Evolutionary conservation across 108 stramenopile genomes (phyloP), one percentile per base, ranked within the genome.

Genomic region (Pseudonitzschia pungens): DNA sequence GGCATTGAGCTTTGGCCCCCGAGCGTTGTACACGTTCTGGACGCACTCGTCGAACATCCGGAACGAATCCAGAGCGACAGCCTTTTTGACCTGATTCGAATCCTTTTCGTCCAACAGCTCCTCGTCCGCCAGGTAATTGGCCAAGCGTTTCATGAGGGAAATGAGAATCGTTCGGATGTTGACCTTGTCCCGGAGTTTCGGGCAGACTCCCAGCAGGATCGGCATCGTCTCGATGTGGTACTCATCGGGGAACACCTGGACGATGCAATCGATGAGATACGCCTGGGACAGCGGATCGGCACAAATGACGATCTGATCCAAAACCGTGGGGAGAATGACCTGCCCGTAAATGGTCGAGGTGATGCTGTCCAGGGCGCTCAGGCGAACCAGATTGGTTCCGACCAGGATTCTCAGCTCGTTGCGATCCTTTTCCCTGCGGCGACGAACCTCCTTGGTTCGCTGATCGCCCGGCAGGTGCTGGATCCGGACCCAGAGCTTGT

Each of bases 401-500:
- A 99, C 97, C 63, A 99, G 80, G 56, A 98, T 88, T 50, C 97
- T 81, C 29, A 99, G 90, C 55, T 99, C 98, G 54, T 97, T 94
- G 41, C 99, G 92, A 74, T 99, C 97, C 41, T 92, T 92, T 75
- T 98, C 97, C 28, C 98, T 90, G 57, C 91, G 86, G 65, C 93
- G 93, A 40, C 92, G 83, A 32, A 86, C 84, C 70, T 95, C 96
- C 65, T 91, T 91, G 70, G 79, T 81, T 32, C 81, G 78, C n/a
- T 80, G 81, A 67, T 88, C 89, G 31, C 92, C 89, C 20, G 91
- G 90, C 70, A 93, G 73, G 67, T 93, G 88, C 86, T 98, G 98
- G 78, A 99, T 94, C 28, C 99, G 97, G 4, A 99, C 97, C 99
- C 99, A 99, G 31, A 99, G 87, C 33, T 97, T 93, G 83, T 99